phyloP scores from a whole-genome alignment of 2,329 filamentous ascomycete genomes.

The Pyrenochaeta sp. region DNA sequence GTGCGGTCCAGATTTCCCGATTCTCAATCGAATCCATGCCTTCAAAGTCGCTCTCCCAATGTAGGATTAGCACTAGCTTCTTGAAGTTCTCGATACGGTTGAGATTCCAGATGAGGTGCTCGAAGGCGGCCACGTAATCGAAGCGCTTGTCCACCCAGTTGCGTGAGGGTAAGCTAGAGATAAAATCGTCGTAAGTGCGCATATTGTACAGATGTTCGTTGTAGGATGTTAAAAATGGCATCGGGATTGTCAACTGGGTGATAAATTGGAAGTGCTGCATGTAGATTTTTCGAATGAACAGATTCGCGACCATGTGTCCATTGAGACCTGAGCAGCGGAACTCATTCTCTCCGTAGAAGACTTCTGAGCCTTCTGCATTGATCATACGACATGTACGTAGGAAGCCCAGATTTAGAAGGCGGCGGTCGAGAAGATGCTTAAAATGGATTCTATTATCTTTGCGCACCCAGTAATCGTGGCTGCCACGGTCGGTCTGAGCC shows the following conservation, averaged over 20 bases:
- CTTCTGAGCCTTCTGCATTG: conserved; percentile 13
- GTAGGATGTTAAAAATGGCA: background rate
- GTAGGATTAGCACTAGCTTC: too few relatives aligned
- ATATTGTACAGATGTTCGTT: too few relatives aligned
- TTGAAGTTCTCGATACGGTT: too few relatives aligned
- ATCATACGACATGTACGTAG: conserved; percentile 12
- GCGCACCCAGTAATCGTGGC: background rate
- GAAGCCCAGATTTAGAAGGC: background rate
- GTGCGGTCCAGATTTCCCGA: too few relatives aligned
- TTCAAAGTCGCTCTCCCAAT: too few relatives aligned
- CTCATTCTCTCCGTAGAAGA: conserved; percentile 22
- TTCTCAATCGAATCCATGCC: too few relatives aligned
- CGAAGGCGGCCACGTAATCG: too few relatives aligned
- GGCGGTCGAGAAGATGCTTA: background rate
- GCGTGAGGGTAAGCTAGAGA: too few relatives aligned
- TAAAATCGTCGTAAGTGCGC: too few relatives aligned
- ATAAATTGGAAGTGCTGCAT: background rate
- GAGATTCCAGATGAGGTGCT: too few relatives aligned
- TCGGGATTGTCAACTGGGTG: background rate
- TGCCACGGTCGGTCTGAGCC: background rate
- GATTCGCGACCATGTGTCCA: conserved; percentile 13
- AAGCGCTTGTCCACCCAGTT: too few relatives aligned
- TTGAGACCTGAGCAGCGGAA: conserved; percentile 21
- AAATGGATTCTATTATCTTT: background rate
- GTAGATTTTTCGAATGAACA: conserved; percentile 2